phyloP scores from a whole-genome alignment of 306 rosid genomes.

The Dryas drummondii region DNA sequence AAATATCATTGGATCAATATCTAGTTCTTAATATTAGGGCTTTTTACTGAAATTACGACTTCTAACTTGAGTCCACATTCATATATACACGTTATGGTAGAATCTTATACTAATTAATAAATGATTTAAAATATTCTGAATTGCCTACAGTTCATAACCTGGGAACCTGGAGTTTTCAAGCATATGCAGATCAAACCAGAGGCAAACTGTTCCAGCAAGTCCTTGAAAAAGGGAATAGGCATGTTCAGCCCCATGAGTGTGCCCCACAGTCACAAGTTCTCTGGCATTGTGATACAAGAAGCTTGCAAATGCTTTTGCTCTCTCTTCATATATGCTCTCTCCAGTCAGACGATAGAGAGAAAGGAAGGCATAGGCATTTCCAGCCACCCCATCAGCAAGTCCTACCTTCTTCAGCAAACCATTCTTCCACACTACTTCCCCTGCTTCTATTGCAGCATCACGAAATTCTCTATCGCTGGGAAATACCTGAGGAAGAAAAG shows the following conservation, averaged over 20 bases:
- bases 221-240: slow-evolving; percentile 79
- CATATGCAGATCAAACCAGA: slow-evolving; percentile 73
- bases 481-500: slow-evolving; percentile 48
- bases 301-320: slow-evolving; percentile 72
- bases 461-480: slow-evolving; percentile 65
- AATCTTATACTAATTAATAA: neutral
- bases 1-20: too few relatives aligned
- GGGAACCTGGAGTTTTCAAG: slow-evolving; percentile 74
- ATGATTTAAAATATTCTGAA: too few relatives aligned
- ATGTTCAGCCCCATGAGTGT: slow-evolving; percentile 28
- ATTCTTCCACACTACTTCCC: slow-evolving; percentile 91
- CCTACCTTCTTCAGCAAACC: slow-evolving; percentile 82
- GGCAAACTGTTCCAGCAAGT: slow-evolving; percentile 78
- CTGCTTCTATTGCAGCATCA: slow-evolving; percentile 95
- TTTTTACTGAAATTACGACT: neutral
- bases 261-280: slow-evolving; percentile 24
- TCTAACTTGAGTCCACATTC: neutral
- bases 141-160: slow-evolving; percentile 63
- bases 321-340: slow-evolving; percentile 64
- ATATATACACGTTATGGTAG: neutral
- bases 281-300: slow-evolving; percentile 57
- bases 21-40: neutral
- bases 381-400: slow-evolving; percentile 81
- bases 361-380: slow-evolving; percentile 81
- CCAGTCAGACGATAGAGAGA: slow-evolving; percentile 67